Evolutionary conservation across 2,329 filamentous ascomycete genomes (phyloP), one percentile per base, ranked within the genome.

Genomic region (Trichoderma sp.): DNA sequence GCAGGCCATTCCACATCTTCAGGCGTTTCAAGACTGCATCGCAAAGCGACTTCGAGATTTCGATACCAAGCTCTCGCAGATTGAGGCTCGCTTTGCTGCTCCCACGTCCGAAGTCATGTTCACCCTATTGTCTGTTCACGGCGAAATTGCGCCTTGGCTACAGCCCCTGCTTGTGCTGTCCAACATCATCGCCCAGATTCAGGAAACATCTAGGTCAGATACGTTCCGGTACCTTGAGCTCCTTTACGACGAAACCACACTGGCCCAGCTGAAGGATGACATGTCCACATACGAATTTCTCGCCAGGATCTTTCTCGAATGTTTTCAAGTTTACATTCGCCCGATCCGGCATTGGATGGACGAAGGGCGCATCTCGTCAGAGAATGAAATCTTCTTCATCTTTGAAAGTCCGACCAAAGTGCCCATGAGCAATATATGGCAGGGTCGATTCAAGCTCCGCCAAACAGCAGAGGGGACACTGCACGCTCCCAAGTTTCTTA

Each of bases 341-440:
- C 94, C 95, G 0, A 93, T 98, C 62, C 89, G 92, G 45, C 85
- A 88, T 18, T 98, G 96, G 96, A 96, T 98, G 91, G 91, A 94
- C 79, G 89, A 91, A 50, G 96, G 96, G 0, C 90, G 91, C 72
- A 85, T 98, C 4, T 86, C 90, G 2, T 84, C 89, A 0, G 88
- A 88, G 1, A 92, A 95, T 78, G 90, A 91, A 76, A 88, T 91
- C 0, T 97, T 97, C 81, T 98, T 98, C 80, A 89, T 98, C 6
- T 88, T 89, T 3, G 89, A 92, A 75, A 86, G 88, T 3, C 83
- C 88, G 5, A 86, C 87, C 4, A 85, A 89, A 38, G 87, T 90
- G 24, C 89, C 93, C 3, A 84, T 90, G 14, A 87, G 90, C 65
- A 91, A 91, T 27, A 86, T 97, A 9, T 98, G 96, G 96, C 89